These are phyloP conservation scores for Tritrichomonas musculus DNA, from an alignment of 208 protist species.

Conservation along the genomic window DNA sequence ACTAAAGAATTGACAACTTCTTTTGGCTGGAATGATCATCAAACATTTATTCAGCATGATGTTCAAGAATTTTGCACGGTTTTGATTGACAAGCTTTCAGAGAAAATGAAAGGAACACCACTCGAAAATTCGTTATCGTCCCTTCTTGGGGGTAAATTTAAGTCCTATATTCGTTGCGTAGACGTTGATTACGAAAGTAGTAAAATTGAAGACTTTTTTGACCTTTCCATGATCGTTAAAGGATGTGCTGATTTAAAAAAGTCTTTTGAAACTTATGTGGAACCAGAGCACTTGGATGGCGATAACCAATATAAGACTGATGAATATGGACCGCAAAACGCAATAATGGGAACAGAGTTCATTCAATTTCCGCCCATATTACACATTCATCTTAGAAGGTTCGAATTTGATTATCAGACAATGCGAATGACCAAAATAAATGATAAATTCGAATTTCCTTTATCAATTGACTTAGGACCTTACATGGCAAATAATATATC, in stretches of 20 bases:
- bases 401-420: constrained; percentile 65
- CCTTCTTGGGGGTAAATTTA: neutral
- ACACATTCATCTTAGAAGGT: constrained; percentile 41
- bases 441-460: constrained; percentile 56
- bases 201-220: neutral
- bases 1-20: neutral
- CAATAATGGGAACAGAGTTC: neutral
- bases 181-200: neutral
- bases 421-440: constrained; percentile 66
- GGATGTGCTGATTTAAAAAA: neutral
- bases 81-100: neutral
- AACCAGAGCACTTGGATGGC: neutral
- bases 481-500: constrained; percentile 37
- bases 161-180: neutral
- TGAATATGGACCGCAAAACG: neutral
- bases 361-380: neutral
- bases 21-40: neutral
- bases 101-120: neutral
- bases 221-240: neutral
- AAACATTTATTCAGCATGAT: neutral
- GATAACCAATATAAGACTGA: neutral
- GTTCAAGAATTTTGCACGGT: neutral
- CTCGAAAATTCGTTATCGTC: neutral
- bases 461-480: constrained; percentile 52
- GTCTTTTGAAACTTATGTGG: neutral